phyloP scores from a whole-genome alignment of 805 yeast genomes.

The Lachancea mirantina region DNA sequence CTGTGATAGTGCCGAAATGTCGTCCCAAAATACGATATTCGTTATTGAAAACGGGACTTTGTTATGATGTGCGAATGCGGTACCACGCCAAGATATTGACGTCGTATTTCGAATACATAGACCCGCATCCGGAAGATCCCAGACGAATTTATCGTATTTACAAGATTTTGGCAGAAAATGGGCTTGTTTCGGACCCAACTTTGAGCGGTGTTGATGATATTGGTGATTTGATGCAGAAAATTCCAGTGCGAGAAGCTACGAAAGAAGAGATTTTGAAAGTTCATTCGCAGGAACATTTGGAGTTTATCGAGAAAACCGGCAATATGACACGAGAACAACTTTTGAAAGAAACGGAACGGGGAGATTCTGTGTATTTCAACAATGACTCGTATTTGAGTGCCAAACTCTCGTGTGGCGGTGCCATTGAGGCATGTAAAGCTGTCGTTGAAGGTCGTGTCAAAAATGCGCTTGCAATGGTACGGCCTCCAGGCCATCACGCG shows the following conservation, averaged over 20 bases:
- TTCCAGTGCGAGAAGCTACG: slow-evolving; percentile 86
- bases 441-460: slow-evolving; percentile 90
- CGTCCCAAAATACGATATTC: slow-evolving; percentile 64
- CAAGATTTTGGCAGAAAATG: slow-evolving; percentile 89
- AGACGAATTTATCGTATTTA: slow-evolving; percentile 90
- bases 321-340: slow-evolving; percentile 71
- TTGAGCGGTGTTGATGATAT: slow-evolving; percentile 62
- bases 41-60: slow-evolving; percentile 83
- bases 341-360: slow-evolving; percentile 75
- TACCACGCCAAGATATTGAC: slow-evolving; percentile 94
- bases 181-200: slow-evolving; percentile 73
- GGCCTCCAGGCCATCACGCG: slow-evolving; percentile 99
- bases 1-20: slow-evolving; percentile 48
- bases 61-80: slow-evolving; percentile 95
- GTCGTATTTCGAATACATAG: slow-evolving; percentile 86
- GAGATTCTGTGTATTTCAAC: slow-evolving; percentile 92
- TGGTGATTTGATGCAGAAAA: slow-evolving; percentile 80
- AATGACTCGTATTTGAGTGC: slow-evolving; percentile 86
- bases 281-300: slow-evolving; percentile 75
- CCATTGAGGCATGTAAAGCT: slow-evolving; percentile 92
- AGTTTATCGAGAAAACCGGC: slow-evolving; percentile 67
- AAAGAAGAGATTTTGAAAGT: slow-evolving; percentile 80
- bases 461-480: slow-evolving; percentile 86
- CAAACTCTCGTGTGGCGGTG: slow-evolving; percentile 90
- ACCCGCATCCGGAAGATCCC: slow-evolving; percentile 99